A percentile compares a stretch with the other conserved stretches of the same genome.
phyloP scores from a whole-genome alignment of 1,284 basidiomycete species.

The Volvariella surrecta region DNA sequence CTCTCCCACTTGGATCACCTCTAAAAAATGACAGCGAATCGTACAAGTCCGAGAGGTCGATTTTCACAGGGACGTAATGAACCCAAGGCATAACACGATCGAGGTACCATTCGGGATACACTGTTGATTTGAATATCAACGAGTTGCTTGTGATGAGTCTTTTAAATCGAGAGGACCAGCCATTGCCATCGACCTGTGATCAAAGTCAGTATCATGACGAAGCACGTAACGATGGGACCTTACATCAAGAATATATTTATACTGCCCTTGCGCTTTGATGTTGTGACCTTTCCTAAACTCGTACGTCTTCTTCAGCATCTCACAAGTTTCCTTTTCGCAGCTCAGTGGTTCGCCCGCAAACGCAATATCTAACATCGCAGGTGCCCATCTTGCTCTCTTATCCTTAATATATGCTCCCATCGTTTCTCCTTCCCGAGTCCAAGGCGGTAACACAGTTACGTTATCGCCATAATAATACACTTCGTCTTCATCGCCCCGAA shows the following conservation, averaged over 20 bases:
- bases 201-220: conserved; percentile 1
- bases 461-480: conserved; percentile 11
- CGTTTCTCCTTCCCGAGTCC: conserved; percentile 8
- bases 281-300: conserved; percentile 34
- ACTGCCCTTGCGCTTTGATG: conserved; percentile 34
- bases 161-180: conserved; percentile 64
- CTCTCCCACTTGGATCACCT: conserved; percentile 31
- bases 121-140: conserved; percentile 57
- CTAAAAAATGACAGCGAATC: conserved; percentile 54
- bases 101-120: conserved; percentile 58
- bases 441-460: conserved; percentile 12
- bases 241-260: conserved; percentile 59
- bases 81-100: conserved; percentile 45
- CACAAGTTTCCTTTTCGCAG: conserved; percentile 32
- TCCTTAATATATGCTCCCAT: conserved; percentile 35
- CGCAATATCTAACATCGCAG: conserved; percentile 45
- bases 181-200: conserved; percentile 55
- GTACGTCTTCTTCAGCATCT: conserved; percentile 31
- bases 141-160: conserved; percentile 55
- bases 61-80: conserved; percentile 53
- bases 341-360: conserved; percentile 41
- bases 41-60: conserved; percentile 44
- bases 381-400: conserved; percentile 32
- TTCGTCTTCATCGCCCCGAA: conserved; percentile 16
- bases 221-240: conserved; percentile 16